Conservation (phyloP, 2,329 filamentous ascomycete species). For the Karstenula rhodostoma region DNA sequence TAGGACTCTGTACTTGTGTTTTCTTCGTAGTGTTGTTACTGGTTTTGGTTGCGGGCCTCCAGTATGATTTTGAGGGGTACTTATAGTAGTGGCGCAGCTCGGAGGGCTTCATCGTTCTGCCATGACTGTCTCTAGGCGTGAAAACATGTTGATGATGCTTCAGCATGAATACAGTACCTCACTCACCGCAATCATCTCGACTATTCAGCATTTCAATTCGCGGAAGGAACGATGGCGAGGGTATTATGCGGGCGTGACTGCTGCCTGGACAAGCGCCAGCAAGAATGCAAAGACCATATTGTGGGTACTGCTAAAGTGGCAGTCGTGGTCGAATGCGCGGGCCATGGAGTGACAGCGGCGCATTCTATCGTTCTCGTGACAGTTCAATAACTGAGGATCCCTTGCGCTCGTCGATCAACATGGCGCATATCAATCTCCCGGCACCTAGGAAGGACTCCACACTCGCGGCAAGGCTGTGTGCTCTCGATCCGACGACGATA, state of each 20-base stretch:
- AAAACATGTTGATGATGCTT: too few species aligned
- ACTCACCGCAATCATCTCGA: neutral
- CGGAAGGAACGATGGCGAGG: too few species aligned
- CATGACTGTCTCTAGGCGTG: neutral
- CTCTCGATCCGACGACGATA: neutral
- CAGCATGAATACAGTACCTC: neutral
- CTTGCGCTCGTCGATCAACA: neutral
- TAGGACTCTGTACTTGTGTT: neutral
- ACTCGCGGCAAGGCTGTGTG: neutral
- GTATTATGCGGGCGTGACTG: too few species aligned
- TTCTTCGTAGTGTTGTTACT: neutral
- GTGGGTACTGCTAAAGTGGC: too few species aligned
- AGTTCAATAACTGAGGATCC: neutral
- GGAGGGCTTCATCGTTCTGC: neutral
- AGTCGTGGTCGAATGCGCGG: neutral
- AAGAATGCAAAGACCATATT: too few species aligned
- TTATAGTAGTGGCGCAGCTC: neutral
- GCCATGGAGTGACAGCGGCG: neutral
- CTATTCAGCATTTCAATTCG: too few species aligned
- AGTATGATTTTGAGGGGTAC: neutral
- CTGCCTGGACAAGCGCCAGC: too few species aligned
- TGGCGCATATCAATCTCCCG: neutral
- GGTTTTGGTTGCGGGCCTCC: too few species aligned
- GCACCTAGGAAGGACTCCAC: neutral
- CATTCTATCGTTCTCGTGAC: neutral